Conservation (phyloP, 257 asterid species). For the Parsonsia alboflavescens region DNA sequence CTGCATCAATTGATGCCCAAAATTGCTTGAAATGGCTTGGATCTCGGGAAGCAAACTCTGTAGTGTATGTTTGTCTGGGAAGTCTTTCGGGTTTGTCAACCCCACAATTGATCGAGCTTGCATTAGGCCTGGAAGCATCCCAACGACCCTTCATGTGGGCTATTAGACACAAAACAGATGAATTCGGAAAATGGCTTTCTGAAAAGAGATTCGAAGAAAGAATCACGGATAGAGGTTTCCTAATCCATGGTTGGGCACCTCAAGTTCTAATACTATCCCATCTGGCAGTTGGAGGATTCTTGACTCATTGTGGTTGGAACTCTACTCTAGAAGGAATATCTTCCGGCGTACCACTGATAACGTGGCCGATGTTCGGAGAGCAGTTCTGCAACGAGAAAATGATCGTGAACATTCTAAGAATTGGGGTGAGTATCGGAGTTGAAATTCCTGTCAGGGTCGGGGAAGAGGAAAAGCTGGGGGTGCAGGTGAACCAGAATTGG, state of each 20-base stretch:
- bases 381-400: conserved; percentile 59
- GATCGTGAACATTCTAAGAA: conserved; percentile 31
- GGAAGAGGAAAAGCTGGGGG: conserved; percentile 12
- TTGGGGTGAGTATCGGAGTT: conserved; percentile 38
- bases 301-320: conserved; percentile 65
- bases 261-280: conserved; percentile 46
- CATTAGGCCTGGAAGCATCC: conserved; percentile 37
- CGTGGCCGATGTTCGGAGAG: conserved; percentile 56
- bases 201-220: conserved; percentile 40
- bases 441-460: conserved; percentile 32
- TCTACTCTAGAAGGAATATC: conserved; percentile 50
- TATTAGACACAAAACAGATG: conserved; percentile 25
- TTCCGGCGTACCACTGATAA: conserved; percentile 43
- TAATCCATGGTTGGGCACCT: conserved; percentile 52
- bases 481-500: conserved; percentile 7
- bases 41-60: conserved; percentile 21
- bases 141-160: conserved; percentile 45
- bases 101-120: conserved; percentile 40
- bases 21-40: conserved; percentile 45
- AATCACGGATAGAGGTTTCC: conserved; percentile 24
- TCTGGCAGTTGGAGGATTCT: conserved; percentile 36
- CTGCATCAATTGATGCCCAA: conserved; percentile 25
- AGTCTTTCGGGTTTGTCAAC: conserved; percentile 34
- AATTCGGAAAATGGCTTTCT: conserved; percentile 33
- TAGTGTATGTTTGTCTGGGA: conserved; percentile 48